Evolutionary conservation across 2,329 filamentous ascomycete genomes (phyloP).

Genomic region (Exophiala oligosperma): DNA sequence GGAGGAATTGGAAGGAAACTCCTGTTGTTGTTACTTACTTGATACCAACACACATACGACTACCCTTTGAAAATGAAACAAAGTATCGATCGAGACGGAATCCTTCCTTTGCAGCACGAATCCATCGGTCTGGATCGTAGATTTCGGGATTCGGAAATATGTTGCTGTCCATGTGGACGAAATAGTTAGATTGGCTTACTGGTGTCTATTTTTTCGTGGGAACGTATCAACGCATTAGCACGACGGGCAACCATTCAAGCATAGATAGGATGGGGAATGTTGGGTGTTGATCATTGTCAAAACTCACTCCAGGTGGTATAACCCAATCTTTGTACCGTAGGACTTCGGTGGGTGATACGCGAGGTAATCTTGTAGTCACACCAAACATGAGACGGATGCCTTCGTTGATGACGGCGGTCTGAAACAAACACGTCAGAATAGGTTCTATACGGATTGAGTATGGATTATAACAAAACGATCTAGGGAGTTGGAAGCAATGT

Average conservation of each 20-base stretch:
- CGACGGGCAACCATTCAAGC: neutral
- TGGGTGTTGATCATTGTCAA: neutral
- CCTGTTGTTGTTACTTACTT: constrained; percentile 23
- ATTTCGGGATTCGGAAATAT: constrained; percentile 38
- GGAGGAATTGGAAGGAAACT: neutral
- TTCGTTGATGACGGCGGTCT: constrained; percentile 32
- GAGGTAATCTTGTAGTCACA: constrained; percentile 17
- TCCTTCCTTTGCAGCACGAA: constrained; percentile 28
- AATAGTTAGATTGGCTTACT: constrained; percentile 29
- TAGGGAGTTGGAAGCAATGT: too few relatives aligned
- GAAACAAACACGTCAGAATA: constrained; percentile 11
- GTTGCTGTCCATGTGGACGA: constrained; percentile 29
- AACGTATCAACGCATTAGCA: neutral
- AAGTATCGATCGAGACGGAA: constrained; percentile 39
- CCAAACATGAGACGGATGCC: constrained; percentile 29
- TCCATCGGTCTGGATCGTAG: constrained; percentile 25
- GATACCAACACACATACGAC: constrained; percentile 44
- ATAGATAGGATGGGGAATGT: neutral
- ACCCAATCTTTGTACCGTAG: constrained; percentile 33
- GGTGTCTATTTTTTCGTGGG: constrained; percentile 9
- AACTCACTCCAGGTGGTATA: constrained; percentile 32
- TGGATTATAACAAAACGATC: too few relatives aligned
- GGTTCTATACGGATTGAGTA: neutral
- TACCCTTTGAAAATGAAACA: constrained; percentile 44
- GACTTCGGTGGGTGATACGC: constrained; percentile 25